Percentiles rank a stretch among this genome's conserved stretches.
Conservation (phyloP, 2,329 filamentous ascomycete genomes). For the Mycocentrospora acerina region DNA sequence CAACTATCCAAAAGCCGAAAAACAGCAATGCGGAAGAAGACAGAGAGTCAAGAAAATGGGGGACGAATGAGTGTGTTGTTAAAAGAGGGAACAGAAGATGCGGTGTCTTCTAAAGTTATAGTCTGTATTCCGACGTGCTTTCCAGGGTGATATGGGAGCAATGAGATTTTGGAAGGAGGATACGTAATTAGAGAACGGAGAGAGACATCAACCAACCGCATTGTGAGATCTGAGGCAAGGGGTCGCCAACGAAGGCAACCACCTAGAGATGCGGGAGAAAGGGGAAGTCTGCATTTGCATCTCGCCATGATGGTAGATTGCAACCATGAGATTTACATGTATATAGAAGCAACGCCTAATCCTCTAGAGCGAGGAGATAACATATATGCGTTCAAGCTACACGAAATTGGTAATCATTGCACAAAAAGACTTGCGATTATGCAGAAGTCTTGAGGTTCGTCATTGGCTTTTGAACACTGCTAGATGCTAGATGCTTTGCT, state of each 20-base stretch:
- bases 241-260: conserved; percentile 6
- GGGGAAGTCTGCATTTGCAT: background rate
- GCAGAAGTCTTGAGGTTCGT: too few species aligned
- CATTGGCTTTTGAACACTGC: too few species aligned
- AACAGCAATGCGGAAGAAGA: conserved; percentile 43
- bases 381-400: too few species aligned
- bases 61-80: conserved; percentile 42
- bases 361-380: too few species aligned
- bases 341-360: too few species aligned
- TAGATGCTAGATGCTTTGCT: too few species aligned
- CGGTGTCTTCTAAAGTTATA: conserved; percentile 22
- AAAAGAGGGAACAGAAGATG: conserved; percentile 12
- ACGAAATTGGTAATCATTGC: too few species aligned
- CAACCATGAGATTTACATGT: too few species aligned
- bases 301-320: too few species aligned
- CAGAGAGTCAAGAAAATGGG: conserved; percentile 37
- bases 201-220: conserved; percentile 12
- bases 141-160: conserved; percentile 3
- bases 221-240: conserved; percentile 11
- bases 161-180: conserved; percentile 14
- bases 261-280: conserved; percentile 3
- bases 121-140: conserved; percentile 22
- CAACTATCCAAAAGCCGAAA: conserved; percentile 43
- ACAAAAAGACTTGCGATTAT: too few species aligned
- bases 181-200: conserved; percentile 1